These are phyloP conservation scores for Agaricus blazei DNA, from an alignment of 768 basidiomycete species.

Conservation along the genomic window DNA sequence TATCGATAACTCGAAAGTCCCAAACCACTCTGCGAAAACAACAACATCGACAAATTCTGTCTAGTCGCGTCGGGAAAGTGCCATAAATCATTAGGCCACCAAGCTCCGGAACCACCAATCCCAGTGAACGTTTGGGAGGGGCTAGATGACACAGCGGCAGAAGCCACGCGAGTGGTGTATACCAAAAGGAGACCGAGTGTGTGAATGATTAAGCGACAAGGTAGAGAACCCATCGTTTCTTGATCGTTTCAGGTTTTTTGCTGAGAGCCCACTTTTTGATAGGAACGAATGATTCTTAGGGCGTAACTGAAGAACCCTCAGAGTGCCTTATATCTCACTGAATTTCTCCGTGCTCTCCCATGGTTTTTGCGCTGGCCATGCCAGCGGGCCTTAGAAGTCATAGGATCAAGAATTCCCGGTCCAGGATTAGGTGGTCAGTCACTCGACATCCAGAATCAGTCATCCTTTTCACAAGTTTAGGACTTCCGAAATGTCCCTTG, in stretches of 20 bases:
- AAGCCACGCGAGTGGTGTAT: not conserved
- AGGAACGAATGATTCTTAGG: too few relatives aligned
- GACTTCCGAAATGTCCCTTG: too few relatives aligned
- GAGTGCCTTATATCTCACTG: not conserved
- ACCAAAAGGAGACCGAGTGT: not conserved
- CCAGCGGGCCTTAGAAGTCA: conserved; percentile 16
- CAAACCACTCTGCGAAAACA: conserved; percentile 32
- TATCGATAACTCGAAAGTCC: conserved; percentile 38
- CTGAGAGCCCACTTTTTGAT: too few relatives aligned
- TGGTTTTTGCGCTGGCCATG: not conserved
- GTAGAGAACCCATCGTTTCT: not conserved
- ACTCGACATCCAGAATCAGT: not conserved
- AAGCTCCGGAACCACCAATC: conserved; percentile 41
- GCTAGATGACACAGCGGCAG: conserved; percentile 22
- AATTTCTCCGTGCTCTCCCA: not conserved
- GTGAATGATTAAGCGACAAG: not conserved
- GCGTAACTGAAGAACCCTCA: not conserved
- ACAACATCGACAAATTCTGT: conserved; percentile 33
- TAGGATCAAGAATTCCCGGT: not conserved
- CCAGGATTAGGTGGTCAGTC: conserved; percentile 4
- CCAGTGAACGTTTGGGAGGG: conserved; percentile 32
- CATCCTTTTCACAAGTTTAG: too few relatives aligned
- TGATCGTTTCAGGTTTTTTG: too few relatives aligned
- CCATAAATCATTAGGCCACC: conserved; percentile 41
- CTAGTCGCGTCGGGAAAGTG: conserved; percentile 33